These are phyloP conservation scores for Infundibulicybe gibba DNA, from an alignment of 768 basidiomycete species.

Conservation along the genomic window DNA sequence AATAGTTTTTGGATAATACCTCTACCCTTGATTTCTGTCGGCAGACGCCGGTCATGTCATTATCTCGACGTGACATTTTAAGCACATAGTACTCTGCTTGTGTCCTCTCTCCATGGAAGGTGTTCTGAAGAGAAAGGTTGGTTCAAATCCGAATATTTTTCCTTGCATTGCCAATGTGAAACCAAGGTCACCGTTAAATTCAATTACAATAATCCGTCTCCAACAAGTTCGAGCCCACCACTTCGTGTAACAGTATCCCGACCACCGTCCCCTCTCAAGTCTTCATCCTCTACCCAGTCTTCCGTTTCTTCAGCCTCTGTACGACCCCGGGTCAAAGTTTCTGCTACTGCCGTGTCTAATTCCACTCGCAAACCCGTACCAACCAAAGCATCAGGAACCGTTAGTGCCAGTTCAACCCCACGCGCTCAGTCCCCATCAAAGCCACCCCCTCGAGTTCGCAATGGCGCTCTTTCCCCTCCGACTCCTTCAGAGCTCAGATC, in stretches of 20 bases:
- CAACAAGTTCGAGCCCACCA: slow-evolving; percentile 18
- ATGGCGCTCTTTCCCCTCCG: slow-evolving; percentile 28
- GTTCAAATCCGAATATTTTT: not conserved
- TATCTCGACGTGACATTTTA: not conserved
- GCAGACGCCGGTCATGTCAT: no score
- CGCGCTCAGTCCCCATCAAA: slow-evolving; percentile 41
- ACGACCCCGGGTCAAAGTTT: slow-evolving; percentile 2
- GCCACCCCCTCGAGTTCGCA: slow-evolving; percentile 32
- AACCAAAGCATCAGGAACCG: slow-evolving; percentile 4
- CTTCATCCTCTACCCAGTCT: slow-evolving; percentile 44
- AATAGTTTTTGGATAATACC: not conserved
- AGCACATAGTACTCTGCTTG: not conserved
- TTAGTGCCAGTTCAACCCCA: slow-evolving; percentile 22
- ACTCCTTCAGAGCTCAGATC: slow-evolving; percentile 11
- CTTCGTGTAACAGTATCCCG: slow-evolving; percentile 31
- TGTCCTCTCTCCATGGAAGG: not conserved
- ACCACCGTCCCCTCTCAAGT: slow-evolving; percentile 40
- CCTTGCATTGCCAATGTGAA: slow-evolving; percentile 6
- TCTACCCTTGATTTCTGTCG: not conserved
- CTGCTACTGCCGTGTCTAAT: slow-evolving; percentile 8
- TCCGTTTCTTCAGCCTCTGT: slow-evolving; percentile 56
- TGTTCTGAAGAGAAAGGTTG: slow-evolving; percentile 45
- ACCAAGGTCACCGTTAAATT: slow-evolving; percentile 52
- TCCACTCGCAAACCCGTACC: slow-evolving; percentile 4
- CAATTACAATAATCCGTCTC: slow-evolving; percentile 31